Evolutionary conservation across 2,329 filamentous ascomycete genomes (phyloP), one percentile per base, ranked within the genome.

Genomic region (Alternaria viburni): DNA sequence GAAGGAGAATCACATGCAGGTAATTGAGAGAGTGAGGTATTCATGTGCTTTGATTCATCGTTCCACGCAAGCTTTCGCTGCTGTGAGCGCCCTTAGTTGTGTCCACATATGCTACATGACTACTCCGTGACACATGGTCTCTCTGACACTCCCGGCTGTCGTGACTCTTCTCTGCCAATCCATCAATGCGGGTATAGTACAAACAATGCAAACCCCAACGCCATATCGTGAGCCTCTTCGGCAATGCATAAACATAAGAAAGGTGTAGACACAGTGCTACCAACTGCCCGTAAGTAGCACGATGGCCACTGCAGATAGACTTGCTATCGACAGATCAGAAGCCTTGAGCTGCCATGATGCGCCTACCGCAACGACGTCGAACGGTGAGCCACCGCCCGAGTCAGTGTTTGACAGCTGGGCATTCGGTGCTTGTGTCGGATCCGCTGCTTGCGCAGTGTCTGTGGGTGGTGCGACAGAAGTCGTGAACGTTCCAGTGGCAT

Each of bases 311-410:
- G 63, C 68, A 1, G 73, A 36, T 17, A 74, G 66, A 36, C 61
- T 64, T 6, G 61, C 50, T 19, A 68, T 47, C 13, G 59, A 52
- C 10, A 58, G 8, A 5, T 58, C 59, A 6, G 62, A 17, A 9
- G 52, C 32, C 6, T 49, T 62, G 8, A 64, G 13, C 10, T 62
- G 74, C 30, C 65, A 59, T 25, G 74, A 69, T 3, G 69, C 62
- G 30, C 71, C 69, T 0, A 65, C 65, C 1, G 74, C 72, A 9
- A 69, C 64, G 12, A 79, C 71, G 63, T 83, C 82, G 62, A 84
- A 84, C 6, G 82, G 83, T 56, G 80, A 82, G n/a, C 83, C 83
- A 15, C 82, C 81, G 19, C 81, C 81, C 12, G 77, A 80, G 25
- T 78, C 74, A 19, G 74, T 66, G 54, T 75, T 79, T 10, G 74